Percentiles rank a stretch among this genome's conserved stretches.
These are phyloP conservation scores for Nicotiana knightiana DNA, from an alignment of 257 asterid species.

Conservation along the genomic window DNA sequence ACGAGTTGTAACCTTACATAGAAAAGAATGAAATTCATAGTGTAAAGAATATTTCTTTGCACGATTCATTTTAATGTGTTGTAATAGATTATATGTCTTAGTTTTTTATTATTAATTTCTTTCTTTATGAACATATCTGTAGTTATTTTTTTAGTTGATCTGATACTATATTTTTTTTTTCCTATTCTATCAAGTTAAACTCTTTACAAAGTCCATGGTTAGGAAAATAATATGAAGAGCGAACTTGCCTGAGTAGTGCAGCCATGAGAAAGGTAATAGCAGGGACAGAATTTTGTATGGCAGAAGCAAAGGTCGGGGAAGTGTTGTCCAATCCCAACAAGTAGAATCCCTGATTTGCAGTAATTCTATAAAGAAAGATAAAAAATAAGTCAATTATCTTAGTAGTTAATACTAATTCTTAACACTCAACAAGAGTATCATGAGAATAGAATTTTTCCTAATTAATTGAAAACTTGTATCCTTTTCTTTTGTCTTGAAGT, in stretches of 20 bases:
- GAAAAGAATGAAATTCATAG: too few species aligned
- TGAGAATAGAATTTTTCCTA: neutral
- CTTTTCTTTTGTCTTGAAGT: neutral
- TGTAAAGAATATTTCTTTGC: too few species aligned
- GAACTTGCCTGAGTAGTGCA: slow-evolving; percentile 55
- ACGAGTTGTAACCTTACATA: too few species aligned
- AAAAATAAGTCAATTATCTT: neutral
- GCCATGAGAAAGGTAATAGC: slow-evolving; percentile 98
- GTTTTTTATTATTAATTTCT: too few species aligned
- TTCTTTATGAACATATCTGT: too few species aligned
- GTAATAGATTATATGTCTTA: too few species aligned
- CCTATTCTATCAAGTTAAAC: neutral
- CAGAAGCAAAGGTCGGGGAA: slow-evolving; percentile 96
- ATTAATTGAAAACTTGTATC: too few species aligned
- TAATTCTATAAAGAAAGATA: slow-evolving; percentile 39
- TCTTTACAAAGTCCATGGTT: too few species aligned
- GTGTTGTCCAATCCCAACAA: slow-evolving; percentile 91
- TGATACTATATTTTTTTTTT: neutral
- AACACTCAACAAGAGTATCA: neutral
- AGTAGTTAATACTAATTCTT: neutral
- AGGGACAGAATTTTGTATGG: slow-evolving; percentile 94
- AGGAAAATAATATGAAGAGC: too few species aligned
- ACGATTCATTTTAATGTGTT: too few species aligned
- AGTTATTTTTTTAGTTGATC: neutral
- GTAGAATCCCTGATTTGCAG: slow-evolving; percentile 96